Base-by-base conservation (phyloP, 2,329 filamentous ascomycete genomes). In the Colletotrichum viniferum region DNA sequence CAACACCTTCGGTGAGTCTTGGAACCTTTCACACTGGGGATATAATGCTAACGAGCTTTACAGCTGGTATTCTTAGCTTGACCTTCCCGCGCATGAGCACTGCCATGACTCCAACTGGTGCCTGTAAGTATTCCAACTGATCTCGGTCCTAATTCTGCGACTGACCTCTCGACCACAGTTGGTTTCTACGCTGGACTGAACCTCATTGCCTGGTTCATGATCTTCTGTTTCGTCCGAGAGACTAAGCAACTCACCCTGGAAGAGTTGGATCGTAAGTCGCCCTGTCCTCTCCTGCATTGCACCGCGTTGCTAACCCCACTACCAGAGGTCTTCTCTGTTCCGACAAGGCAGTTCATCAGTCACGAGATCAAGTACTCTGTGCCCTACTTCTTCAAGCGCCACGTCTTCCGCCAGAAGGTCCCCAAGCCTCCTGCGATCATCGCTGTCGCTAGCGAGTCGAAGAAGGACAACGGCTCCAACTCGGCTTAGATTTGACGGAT, bases 71-170 rank as follows among this genome's bases (percentile, higher is more conserved):
- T 0, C 84, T 92, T 48, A 88, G 89, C n/a, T 89, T 94, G 64
- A 93, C 91, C 0, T 92, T 92, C 79, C 91, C 91, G 3, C 85
- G 89, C 62, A 88, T 92, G 84, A 82, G 92, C 13, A 81, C 81
- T 12, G 81, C 81, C 69, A 81, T 83, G 81, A 81, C 80, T 0
- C 76, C 81, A 3, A 80, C 81, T 0, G 82, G 81, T 64, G 81
- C 81, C 18, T 83, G 78, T 81, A 76, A 78, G 80, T 78, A 38
- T 14, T 89, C 5, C 24, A 28, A 21, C 0, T 21, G n/a, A 48
- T 48, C 14, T 5, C 1, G 21, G 7, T 21, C 9, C 55, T 28
- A 18, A 32, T 60, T 16, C 8, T 8, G 10, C 12, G 43, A 52
- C 43, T 52, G n/a, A 52, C 43, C n/a, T 13, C 1, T 13, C n/a